Base-by-base conservation (phyloP, 2,329 filamentous ascomycete genomes). In the Sporothrix phasma region DNA sequence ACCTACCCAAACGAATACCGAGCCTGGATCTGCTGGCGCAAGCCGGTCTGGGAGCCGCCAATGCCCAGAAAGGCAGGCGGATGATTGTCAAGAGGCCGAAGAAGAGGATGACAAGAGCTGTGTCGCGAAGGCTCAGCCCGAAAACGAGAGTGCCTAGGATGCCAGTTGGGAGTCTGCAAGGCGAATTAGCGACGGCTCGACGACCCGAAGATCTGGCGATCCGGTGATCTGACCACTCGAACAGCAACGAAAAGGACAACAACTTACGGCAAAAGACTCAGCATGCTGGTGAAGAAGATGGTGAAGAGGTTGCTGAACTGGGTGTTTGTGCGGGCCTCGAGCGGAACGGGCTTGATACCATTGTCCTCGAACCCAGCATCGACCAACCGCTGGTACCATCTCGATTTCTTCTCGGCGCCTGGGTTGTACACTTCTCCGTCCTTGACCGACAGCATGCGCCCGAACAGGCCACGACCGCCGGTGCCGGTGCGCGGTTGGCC, bases 11-110 rank as follows among this genome's bases (percentile, higher is more conserved):
- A 86, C 0, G 80, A 80, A 71, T 84, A 86, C 34, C 84, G 77
- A n/a, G 84, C 82, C 68, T 84, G 82, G 5, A 86, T 78, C 70
- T 85, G 79, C 70, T 86, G 83, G 19, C 84, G 76, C 75, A 86
- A 76, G 15, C 83, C 84, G 2, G 82, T 86, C 64, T 78, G 76
- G 17, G 81, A 80, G 0, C 82, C 82, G 11, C 79, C 78, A 1
- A 81, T 80, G 3, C 79, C 80, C 68, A 86, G 76, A 67, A 81
- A 83, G 0, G 82, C 82, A 1, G 82, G 79, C 0, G 82, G 5
- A 81, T 71, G 8, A 77, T 79, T n/a, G 79, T 81, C 17, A 84
- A 66, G 24, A 84, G 68, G 13, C 76, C 77, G 71, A 86, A 86
- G 74, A 86, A 85, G 22, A 86, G 68, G 62, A 86, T 85, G 45